These are phyloP conservation scores for Penicillium palitans DNA, from an alignment of 2,329 filamentous ascomycete genomes.

Conservation along the genomic window DNA sequence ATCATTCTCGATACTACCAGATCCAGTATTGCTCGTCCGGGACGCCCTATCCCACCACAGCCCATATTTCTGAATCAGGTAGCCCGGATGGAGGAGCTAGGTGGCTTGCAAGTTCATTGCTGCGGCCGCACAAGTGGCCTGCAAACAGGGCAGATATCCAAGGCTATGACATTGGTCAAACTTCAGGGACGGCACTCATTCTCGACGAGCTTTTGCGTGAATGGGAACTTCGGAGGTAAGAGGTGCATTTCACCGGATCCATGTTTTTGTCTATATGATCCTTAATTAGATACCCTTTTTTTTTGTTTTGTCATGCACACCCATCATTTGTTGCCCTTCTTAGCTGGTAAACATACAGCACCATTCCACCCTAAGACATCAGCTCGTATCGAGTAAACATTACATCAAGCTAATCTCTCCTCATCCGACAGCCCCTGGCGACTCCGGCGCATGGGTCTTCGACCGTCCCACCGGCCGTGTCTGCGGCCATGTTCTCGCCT, in stretches of 20 bases:
- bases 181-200: constrained; percentile 81
- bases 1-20: constrained; percentile 51
- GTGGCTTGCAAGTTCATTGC: constrained; percentile 79
- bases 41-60: constrained; percentile 44
- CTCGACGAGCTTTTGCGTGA: constrained; percentile 67
- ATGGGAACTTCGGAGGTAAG: constrained; percentile 59
- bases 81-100: constrained; percentile 58
- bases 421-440: constrained; percentile 61
- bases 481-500: constrained; percentile 87
- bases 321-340: constrained; percentile 10
- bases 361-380: constrained; percentile 9
- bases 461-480: constrained; percentile 75
- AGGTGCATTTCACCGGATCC: constrained; percentile 25
- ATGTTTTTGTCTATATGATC: constrained; percentile 23
- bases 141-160: constrained; percentile 74
- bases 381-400: constrained; percentile 20
- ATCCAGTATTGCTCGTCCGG: constrained; percentile 37
- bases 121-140: constrained; percentile 84
- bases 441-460: constrained; percentile 91
- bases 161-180: constrained; percentile 78
- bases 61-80: constrained; percentile 57
- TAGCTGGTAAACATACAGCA: constrained; percentile 23
- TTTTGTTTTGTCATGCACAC: constrained; percentile 5
- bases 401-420: constrained; percentile 19
- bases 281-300: constrained; percentile 29